phyloP scores from a whole-genome alignment of 352 stramenopile genomes.

The Globisporangium irregulare region DNA sequence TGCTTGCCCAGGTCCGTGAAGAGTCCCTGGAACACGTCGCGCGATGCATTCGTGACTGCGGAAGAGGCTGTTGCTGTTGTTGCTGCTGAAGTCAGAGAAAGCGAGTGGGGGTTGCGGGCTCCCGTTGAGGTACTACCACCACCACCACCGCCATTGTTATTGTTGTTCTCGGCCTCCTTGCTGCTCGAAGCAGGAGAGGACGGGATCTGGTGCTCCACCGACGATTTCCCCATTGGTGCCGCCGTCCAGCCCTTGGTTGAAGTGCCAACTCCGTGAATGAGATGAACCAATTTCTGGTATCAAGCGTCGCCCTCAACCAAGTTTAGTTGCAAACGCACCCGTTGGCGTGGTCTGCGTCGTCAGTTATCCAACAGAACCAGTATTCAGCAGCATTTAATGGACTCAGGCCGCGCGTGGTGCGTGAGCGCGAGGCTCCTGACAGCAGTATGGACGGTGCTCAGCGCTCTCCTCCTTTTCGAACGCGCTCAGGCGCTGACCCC shows the following conservation, averaged over 20 bases:
- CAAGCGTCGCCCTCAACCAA: too few relatives aligned
- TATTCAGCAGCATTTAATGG: too few relatives aligned
- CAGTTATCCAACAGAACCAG: too few relatives aligned
- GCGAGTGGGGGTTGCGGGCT: background rate
- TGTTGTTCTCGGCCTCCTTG: background rate
- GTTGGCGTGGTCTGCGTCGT: too few relatives aligned
- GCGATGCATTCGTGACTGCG: slow-evolving; percentile 23
- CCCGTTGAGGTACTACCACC: background rate
- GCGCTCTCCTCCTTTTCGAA: background rate
- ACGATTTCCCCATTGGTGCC: slow-evolving; percentile 28
- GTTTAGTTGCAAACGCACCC: too few relatives aligned
- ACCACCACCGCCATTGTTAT: background rate
- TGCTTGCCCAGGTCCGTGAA: slow-evolving; percentile 74
- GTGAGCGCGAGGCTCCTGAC: too few relatives aligned
- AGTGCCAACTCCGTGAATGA: too few relatives aligned
- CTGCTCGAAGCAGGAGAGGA: slow-evolving; percentile 9
- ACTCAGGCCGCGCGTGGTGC: background rate
- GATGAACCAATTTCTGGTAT: too few relatives aligned
- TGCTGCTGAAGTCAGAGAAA: background rate
- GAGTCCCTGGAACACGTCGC: slow-evolving; percentile 63
- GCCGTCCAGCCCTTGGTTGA: background rate
- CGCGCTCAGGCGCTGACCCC: slow-evolving; percentile 12
- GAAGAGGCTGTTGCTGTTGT: background rate
- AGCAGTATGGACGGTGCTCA: background rate
- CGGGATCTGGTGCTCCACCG: slow-evolving; percentile 21